Evolutionary conservation across 345 rosid species (phyloP).

Genomic region (Psidium friedrichsthalianum): DNA sequence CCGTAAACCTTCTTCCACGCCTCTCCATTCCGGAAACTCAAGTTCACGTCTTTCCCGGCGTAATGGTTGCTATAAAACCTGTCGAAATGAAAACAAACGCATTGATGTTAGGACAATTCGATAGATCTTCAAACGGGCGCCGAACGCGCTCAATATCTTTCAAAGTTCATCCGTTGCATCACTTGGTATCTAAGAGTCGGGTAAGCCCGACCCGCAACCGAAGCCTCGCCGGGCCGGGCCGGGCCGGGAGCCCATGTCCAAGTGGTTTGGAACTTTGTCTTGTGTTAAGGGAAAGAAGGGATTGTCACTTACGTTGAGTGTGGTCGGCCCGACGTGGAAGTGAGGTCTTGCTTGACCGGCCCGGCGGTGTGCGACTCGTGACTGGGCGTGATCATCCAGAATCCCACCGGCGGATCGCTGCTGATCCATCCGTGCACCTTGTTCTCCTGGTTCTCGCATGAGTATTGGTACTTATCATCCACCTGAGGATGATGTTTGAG

Average conservation of each 20-base stretch:
- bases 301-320: constrained; percentile 13
- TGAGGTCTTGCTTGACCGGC: constrained; percentile 25
- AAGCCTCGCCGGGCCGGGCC: not conserved
- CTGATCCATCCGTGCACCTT: constrained; percentile 38
- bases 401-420: constrained; percentile 11
- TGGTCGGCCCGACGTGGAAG: constrained; percentile 19
- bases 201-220: not conserved
- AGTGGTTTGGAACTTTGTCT: not conserved
- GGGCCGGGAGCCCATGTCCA: not conserved
- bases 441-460: constrained; percentile 13
- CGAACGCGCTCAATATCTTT: not conserved
- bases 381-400: constrained; percentile 32
- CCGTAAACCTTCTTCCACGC: constrained; percentile 37
- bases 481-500: constrained; percentile 4
- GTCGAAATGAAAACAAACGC: not conserved
- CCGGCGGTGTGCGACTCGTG: constrained; percentile 26
- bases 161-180: not conserved
- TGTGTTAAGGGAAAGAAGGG: not conserved
- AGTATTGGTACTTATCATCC: constrained; percentile 35
- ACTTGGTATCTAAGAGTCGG: not conserved
- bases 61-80: constrained; percentile 36
- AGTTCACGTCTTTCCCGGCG: constrained; percentile 13
- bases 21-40: constrained; percentile 12
- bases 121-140: not conserved
- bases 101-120: not conserved